Evolutionary conservation across 441 rosid species (phyloP), one percentile per base, ranked within the genome.

Genomic region (Brassica balearica): DNA sequence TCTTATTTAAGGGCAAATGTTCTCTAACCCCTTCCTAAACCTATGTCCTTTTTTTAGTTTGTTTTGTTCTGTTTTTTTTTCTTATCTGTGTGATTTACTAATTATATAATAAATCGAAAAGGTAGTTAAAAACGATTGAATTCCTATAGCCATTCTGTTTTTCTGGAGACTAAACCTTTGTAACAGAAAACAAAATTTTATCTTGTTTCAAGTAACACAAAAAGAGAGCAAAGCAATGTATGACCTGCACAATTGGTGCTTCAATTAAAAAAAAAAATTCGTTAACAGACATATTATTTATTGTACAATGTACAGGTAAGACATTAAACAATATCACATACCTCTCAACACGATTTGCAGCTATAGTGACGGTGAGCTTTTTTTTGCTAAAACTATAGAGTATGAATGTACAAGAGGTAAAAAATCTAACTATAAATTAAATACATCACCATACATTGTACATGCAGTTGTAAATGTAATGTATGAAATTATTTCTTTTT

Each of bases 1-100:
- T 69, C 68, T 38, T 25, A 80, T 85, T 76, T 80, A 84, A 80
- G 77, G 72, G 80, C 59, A n/a, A 62, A 76, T 10, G 15, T 43
- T 63, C 71, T 68, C 34, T 60, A 60, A 74, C 73, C 53, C 64
- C 20, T 43, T 65, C 8, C 43, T 62, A 72, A 63, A 81, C 51
- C 27, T 46, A 14, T 69, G 12, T 65, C 11, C 62, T 19, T 38
- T 64, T 77, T 66, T 75, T 69, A 63, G 72, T 81, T 82, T n/a
- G 38, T 53, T 17, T 12, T 36, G 22, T 34, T 25, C 51, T 59
- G 68, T 69, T 22, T 64, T 29, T 58, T 46, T 2, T 23, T 23
- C n/a, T 71, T 69, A 76, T 25, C 73, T 71, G 69, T 81, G 25
- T 43, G 27, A 75, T 71, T 43, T 76, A 76, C 76, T 75, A 76